A percentile compares a stretch with the other conserved stretches of the same genome.
These are phyloP conservation scores for Magnaporthiopsis poae DNA, from an alignment of 2,329 filamentous ascomycete species.

Conservation along the genomic window DNA sequence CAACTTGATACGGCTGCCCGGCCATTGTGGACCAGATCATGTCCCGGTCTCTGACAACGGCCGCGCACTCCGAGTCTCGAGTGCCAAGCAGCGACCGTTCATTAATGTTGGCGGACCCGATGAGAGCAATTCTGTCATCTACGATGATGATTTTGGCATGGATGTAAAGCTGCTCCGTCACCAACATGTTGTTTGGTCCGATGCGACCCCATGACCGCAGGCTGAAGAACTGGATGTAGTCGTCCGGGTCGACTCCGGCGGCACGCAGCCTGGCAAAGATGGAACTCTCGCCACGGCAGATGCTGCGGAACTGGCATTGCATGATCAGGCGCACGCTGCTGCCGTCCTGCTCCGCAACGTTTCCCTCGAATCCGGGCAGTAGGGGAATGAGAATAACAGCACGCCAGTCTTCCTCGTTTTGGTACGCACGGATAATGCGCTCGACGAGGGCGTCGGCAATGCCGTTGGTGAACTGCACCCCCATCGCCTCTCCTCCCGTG, in stretches of 20 bases:
- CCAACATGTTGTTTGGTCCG: conserved; percentile 67
- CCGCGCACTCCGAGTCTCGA: conserved; percentile 84
- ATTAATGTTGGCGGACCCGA: conserved; percentile 97
- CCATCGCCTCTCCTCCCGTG: conserved; percentile 80
- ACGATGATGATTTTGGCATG: conserved; percentile 96
- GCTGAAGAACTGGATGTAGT: conserved; percentile 92
- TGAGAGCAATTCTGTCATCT: conserved; percentile 84
- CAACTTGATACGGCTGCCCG: conserved; percentile 78
- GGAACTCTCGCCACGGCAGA: conserved; percentile 82
- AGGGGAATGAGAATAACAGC: conserved; percentile 83
- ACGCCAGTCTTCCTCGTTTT: conserved; percentile 81
- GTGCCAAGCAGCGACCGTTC: conserved; percentile 89
- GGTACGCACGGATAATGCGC: conserved; percentile 73
- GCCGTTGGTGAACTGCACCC: conserved; percentile 77
- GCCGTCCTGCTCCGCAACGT: conserved; percentile 85
- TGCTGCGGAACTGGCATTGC: conserved; percentile 93
- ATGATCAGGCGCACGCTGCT: conserved; percentile 92
- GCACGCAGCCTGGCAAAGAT: conserved; percentile 80
- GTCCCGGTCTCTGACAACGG: conserved; percentile 83
- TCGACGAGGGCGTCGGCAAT: conserved; percentile 93
- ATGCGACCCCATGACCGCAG: conserved; percentile 87
- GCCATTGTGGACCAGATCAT: conserved; percentile 89
- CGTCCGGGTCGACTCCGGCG: conserved; percentile 77
- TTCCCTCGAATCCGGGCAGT: conserved; percentile 98
- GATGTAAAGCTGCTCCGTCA: conserved; percentile 95